Evolutionary conservation across 2,329 filamentous ascomycete genomes (phyloP).

Genomic region (Fusarium keratoplasticum): DNA sequence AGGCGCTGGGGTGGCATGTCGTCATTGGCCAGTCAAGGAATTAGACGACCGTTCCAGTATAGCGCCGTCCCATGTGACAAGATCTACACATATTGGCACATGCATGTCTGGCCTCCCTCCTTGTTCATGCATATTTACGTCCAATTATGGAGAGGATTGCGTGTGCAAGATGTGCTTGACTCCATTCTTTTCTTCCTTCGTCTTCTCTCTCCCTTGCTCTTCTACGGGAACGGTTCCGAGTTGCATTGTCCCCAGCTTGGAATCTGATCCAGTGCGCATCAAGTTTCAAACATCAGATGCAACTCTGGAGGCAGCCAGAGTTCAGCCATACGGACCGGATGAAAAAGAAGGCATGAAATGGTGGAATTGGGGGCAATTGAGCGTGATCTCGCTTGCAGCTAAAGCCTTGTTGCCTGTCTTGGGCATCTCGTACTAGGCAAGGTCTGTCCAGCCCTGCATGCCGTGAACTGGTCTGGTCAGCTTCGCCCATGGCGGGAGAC

Average conservation of each 20-base stretch:
- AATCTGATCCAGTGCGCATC: slow-evolving; percentile 10
- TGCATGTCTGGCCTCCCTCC: background rate
- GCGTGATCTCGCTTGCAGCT: slow-evolving; percentile 37
- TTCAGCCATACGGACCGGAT: background rate
- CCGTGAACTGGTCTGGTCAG: background rate
- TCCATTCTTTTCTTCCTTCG: slow-evolving; percentile 16
- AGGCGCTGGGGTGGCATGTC: background rate
- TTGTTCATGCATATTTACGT: slow-evolving; percentile 2
- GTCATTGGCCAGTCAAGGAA: slow-evolving; percentile 22
- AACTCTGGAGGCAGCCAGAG: background rate
- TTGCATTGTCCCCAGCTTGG: slow-evolving; percentile 1
- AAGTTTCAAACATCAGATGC: slow-evolving; percentile 9
- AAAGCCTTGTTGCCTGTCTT: slow-evolving; percentile 18
- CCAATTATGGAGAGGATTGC: slow-evolving; percentile 29
- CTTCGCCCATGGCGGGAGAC: slow-evolving; percentile 20
- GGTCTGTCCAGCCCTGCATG: background rate
- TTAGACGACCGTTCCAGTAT: background rate
- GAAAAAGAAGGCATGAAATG: slow-evolving; percentile 24
- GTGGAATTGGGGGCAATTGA: slow-evolving; percentile 17
- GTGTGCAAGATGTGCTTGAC: slow-evolving; percentile 28
- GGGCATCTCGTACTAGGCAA: slow-evolving; percentile 20
- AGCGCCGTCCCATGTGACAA: background rate
- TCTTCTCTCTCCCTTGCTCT: slow-evolving; percentile 11
- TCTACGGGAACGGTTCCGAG: slow-evolving; percentile 24
- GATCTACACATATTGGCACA: slow-evolving; percentile 13